Base-by-base conservation (phyloP, 352 stramenopile species). In the Pythium grandisporangium region DNA sequence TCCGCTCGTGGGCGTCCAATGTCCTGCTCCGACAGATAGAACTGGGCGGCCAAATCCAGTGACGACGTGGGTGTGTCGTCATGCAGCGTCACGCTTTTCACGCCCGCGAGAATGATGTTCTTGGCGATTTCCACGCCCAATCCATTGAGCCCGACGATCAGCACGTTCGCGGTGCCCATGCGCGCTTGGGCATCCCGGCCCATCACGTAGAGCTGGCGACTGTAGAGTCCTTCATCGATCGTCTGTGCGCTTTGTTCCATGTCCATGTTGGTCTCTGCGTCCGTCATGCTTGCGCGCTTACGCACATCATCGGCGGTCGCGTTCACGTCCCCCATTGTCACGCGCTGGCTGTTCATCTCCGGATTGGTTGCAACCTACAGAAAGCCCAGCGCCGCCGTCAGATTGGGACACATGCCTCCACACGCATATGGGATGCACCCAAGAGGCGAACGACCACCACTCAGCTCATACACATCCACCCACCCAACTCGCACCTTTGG, bases 201-300 rank as follows among this genome's bases (percentile, higher is more conserved):
- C 91, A 99, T 99, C 19, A 99, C 97, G 56, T 99, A 99, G 8
- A 99, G 80, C 77, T 99, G 96, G 26, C 90, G 82, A 55, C 79
- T 95, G 63, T 96, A 96, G 8, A 95, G 68, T 22, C 75, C 54
- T 45, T 93, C 80, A 30, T 93, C 80, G 52, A 93, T 88, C 49
- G 60, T 46, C 21, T 57, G 38, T 10, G 63, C 68, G 8, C 43
- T 53, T 38, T 80, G 55, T 46, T 85, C 70, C 44, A 81, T 54
- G 38, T 87, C 70, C 73, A 83, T 85, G 24, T 63, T 56, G 45
- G 58, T 66, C n/a, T n/a, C n/a, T n/a, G n/a, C n/a, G 43, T 85
- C 76, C 54, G 66, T 78, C 50, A 84, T 69, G 67, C 67, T 73
- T 48, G 87, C 73, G 40, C 73, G 58, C 44, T 71, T 76, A 44